phyloP scores from a whole-genome alignment of 1,284 basidiomycete genomes.

The Grifola frondosa region DNA sequence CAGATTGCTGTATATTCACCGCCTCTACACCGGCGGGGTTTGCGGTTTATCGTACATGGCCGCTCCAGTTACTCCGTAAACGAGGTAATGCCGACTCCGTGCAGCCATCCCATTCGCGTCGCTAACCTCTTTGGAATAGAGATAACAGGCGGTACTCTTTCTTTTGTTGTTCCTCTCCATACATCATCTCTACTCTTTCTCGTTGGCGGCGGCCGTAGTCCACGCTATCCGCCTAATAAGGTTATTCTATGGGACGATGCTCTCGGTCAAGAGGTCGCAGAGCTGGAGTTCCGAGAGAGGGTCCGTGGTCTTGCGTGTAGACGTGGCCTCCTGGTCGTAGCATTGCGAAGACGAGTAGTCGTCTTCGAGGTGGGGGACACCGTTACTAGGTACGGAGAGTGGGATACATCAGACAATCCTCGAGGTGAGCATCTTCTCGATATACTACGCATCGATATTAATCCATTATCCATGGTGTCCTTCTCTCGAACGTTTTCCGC shows the following conservation, averaged over 20 bases:
- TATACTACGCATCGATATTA: not conserved
- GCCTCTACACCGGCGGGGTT: conserved; percentile 83
- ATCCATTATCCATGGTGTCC: conserved; percentile 2
- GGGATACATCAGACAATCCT: conserved; percentile 89
- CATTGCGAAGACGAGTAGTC: conserved; percentile 76
- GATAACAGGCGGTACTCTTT: conserved; percentile 77
- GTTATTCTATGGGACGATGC: conserved; percentile 89
- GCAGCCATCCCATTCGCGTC: conserved; percentile 4
- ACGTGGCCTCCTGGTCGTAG: conserved; percentile 81
- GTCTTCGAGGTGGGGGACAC: conserved; percentile 72
- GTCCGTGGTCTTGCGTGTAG: conserved; percentile 82
- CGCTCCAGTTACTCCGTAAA: conserved; percentile 76
- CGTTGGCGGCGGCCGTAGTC: conserved; percentile 85
- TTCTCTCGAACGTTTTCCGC: no score
- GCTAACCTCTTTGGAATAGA: conserved; percentile 40
- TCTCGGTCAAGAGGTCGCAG: conserved; percentile 73
- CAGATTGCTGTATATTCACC: conserved; percentile 80
- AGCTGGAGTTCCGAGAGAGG: conserved; percentile 89
- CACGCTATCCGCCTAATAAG: conserved; percentile 94
- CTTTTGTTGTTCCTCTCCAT: conserved; percentile 77
- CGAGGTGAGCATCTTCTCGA: conserved; percentile 55
- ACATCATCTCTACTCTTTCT: conserved; percentile 86
- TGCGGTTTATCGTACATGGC: conserved; percentile 81
- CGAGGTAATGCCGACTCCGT: conserved; percentile 53
- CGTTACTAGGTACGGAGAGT: conserved; percentile 70